A percentile compares a stretch with the other conserved stretches of the same genome.
Evolutionary conservation across 495 filamentous ascomycete genomes (phyloP).

Genomic region (Geoglossum glabrum): DNA sequence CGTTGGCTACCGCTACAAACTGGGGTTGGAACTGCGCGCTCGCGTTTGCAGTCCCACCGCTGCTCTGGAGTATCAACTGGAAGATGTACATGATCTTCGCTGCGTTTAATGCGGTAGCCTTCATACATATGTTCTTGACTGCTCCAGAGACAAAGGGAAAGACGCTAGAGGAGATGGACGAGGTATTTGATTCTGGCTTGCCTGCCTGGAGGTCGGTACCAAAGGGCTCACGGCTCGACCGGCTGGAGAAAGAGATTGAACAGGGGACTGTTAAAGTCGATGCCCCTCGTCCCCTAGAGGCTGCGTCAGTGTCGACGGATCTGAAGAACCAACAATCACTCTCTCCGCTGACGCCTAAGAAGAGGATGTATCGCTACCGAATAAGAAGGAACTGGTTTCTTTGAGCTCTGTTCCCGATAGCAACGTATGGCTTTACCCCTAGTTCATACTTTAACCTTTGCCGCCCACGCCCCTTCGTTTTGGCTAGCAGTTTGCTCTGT

Average conservation of each 20-base stretch:
- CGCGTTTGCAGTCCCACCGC: conserved; percentile 31
- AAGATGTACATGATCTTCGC: conserved; percentile 31
- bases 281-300: background rate
- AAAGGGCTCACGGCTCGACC: conserved; percentile 13
- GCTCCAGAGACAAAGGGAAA: conserved; percentile 34
- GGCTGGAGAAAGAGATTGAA: conserved; percentile 15
- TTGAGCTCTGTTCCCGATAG: too few relatives aligned
- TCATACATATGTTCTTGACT: conserved; percentile 40
- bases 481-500: too few relatives aligned
- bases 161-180: conserved; percentile 21
- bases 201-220: conserved; percentile 15
- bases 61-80: conserved; percentile 33
- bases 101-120: conserved; percentile 29
- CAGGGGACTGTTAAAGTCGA: conserved; percentile 13
- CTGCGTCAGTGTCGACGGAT: background rate
- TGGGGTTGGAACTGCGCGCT: conserved; percentile 33
- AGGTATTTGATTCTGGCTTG: conserved; percentile 15
- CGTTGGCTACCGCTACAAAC: conserved; percentile 41
- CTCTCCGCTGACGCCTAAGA: too few relatives aligned
- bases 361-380: too few relatives aligned
- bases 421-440: too few relatives aligned
- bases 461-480: too few relatives aligned
- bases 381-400: too few relatives aligned
- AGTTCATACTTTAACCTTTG: too few relatives aligned
- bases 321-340: background rate